A percentile compares a stretch with the other conserved stretches of the same genome.
Conservation (phyloP, 1,139 yeast genomes). For the Groenewaldozyma auringiensis region DNA sequence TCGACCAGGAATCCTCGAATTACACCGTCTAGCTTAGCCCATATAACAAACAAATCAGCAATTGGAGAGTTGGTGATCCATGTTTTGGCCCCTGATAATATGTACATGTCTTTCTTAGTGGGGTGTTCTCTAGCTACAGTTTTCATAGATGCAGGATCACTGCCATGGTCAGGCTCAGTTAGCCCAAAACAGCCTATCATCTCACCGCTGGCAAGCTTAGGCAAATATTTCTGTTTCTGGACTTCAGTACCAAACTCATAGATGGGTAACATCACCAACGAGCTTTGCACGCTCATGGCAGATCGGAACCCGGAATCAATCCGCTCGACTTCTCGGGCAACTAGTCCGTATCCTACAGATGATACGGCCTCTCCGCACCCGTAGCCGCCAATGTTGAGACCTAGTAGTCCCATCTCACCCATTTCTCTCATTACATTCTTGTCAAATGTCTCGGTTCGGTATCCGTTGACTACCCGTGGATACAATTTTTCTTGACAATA, state of each 20-base stretch:
- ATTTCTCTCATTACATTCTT: slow-evolving; percentile 33
- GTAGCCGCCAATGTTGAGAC: slow-evolving; percentile 37
- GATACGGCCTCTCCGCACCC: slow-evolving; percentile 38
- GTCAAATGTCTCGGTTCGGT: slow-evolving; percentile 36
- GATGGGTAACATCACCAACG: slow-evolving; percentile 40
- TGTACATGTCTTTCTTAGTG: slow-evolving; percentile 36
- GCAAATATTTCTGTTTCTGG: slow-evolving; percentile 37
- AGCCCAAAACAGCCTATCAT: slow-evolving; percentile 39
- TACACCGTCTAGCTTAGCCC: slow-evolving; percentile 40
- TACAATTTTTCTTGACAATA: slow-evolving; percentile 35
- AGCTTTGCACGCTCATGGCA: slow-evolving; percentile 41
- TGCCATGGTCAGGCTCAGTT: slow-evolving; percentile 42
- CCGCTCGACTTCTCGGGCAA: slow-evolving; percentile 40
- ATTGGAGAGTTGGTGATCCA: slow-evolving; percentile 44
- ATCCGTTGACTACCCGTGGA: slow-evolving; percentile 37
- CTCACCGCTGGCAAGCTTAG: slow-evolving; percentile 38
- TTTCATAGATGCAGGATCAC: slow-evolving; percentile 41
- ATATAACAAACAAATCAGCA: slow-evolving; percentile 37
- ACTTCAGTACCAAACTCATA: slow-evolving; percentile 36
- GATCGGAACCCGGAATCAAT: slow-evolving; percentile 41
- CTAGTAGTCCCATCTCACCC: slow-evolving; percentile 39
- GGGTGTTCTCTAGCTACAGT: slow-evolving; percentile 38
- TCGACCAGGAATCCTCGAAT: slow-evolving; percentile 39
- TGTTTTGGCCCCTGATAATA: slow-evolving; percentile 37
- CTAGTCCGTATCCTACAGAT: slow-evolving; percentile 37